These are phyloP conservation scores for Quercus tomentella DNA, from an alignment of 331 rosid species.

Conservation along the genomic window DNA sequence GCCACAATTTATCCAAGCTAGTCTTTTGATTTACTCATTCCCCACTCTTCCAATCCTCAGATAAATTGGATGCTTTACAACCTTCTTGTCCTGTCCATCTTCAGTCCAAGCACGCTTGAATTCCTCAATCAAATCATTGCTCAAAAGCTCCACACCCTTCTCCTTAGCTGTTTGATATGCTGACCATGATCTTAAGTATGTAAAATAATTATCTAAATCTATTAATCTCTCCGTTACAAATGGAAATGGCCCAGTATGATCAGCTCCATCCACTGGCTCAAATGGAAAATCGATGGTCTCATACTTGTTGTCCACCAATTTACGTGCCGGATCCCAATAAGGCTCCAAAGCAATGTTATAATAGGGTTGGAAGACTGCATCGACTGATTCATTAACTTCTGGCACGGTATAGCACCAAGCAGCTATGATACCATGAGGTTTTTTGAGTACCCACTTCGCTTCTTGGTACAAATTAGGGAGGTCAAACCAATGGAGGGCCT, in stretches of 20 bases:
- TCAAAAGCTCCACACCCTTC: constrained; percentile 66
- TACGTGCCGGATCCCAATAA: constrained; percentile 43
- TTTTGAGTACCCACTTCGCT: constrained; percentile 52
- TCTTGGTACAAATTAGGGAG: constrained; percentile 55
- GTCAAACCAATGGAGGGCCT: constrained; percentile 72
- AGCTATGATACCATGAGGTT: constrained; percentile 72
- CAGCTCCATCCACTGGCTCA: constrained; percentile 51
- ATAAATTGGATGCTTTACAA: constrained; percentile 47
- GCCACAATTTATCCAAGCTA: not conserved
- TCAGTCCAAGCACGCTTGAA: constrained; percentile 59
- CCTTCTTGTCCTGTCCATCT: constrained; percentile 30
- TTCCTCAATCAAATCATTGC: constrained; percentile 30
- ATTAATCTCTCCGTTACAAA: constrained; percentile 44
- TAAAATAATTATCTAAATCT: constrained; percentile 42
- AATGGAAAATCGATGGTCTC: constrained; percentile 67
- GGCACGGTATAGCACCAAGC: constrained; percentile 68
- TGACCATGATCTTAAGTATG: constrained; percentile 61
- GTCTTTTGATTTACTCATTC: constrained; percentile 4
- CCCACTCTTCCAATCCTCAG: constrained; percentile 67
- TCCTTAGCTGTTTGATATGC: constrained; percentile 72
- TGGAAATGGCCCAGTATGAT: constrained; percentile 55
- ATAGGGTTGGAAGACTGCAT: constrained; percentile 30
- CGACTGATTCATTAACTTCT: constrained; percentile 31
- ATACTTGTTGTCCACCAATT: constrained; percentile 39
- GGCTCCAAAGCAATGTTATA: constrained; percentile 19